A percentile compares a stretch with the other conserved stretches of the same genome.
Conservation (phyloP, 2,329 filamentous ascomycete species). For the Blastomyces gilchristii region DNA sequence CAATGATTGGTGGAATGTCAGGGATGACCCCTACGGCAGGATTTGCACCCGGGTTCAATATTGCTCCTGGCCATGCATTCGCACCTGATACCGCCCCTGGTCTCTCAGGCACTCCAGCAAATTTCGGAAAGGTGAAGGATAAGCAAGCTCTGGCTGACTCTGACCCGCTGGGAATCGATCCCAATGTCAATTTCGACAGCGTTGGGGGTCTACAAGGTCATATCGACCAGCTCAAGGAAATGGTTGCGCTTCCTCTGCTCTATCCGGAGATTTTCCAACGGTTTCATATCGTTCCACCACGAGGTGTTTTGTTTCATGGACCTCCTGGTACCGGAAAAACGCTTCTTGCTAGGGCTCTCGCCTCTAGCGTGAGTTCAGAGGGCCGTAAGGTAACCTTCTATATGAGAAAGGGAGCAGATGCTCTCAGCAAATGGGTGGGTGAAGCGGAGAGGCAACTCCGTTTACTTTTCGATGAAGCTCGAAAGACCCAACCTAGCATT, state of each 20-base stretch:
- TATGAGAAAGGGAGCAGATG: slow-evolving; percentile 98
- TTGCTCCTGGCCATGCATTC: slow-evolving; percentile 46
- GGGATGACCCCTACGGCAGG: slow-evolving; percentile 52
- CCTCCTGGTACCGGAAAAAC: slow-evolving; percentile 97
- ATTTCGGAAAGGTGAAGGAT: slow-evolving; percentile 88
- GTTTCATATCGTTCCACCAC: slow-evolving; percentile 86
- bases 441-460: slow-evolving; percentile 93
- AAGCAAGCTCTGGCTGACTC: slow-evolving; percentile 85
- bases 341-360: slow-evolving; percentile 81
- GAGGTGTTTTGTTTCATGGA: slow-evolving; percentile 92
- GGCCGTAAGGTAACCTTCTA: slow-evolving; percentile 97
- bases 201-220: slow-evolving; percentile 88
- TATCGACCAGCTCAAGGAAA: slow-evolving; percentile 96
- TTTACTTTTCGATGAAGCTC: slow-evolving; percentile 86
- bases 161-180: slow-evolving; percentile 85
- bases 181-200: slow-evolving; percentile 86
- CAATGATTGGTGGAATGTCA: slow-evolving; percentile 49
- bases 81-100: slow-evolving; percentile 47
- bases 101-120: slow-evolving; percentile 57
- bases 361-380: slow-evolving; percentile 78
- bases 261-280: slow-evolving; percentile 90
- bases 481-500: slow-evolving; percentile 93
- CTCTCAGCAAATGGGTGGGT: slow-evolving; percentile 96
- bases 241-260: slow-evolving; percentile 87
- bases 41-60: slow-evolving; percentile 42